A percentile compares a stretch with the other conserved stretches of the same genome.
Conservation (phyloP, 2,329 filamentous ascomycete genomes). For the Diatrype stigma region DNA sequence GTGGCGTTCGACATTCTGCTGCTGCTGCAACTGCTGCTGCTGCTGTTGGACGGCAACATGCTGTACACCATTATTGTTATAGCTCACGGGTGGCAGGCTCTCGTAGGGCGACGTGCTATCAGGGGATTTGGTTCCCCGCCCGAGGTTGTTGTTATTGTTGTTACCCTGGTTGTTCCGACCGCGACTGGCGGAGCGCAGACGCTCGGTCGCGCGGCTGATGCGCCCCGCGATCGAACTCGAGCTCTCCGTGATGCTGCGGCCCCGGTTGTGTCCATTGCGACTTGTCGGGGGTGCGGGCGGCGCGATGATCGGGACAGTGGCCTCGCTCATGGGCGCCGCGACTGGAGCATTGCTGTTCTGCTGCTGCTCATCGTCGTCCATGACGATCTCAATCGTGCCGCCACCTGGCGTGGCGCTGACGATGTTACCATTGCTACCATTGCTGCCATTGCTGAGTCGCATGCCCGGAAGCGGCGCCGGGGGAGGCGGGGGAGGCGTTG, state of each 20-base stretch:
- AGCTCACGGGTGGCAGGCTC: slow-evolving; percentile 29
- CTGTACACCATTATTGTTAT: slow-evolving; percentile 26
- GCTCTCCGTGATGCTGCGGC: slow-evolving; percentile 50
- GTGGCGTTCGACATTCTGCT: slow-evolving; percentile 24
- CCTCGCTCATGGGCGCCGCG: slow-evolving; percentile 36
- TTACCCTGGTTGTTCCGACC: slow-evolving; percentile 47
- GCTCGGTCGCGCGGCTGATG: slow-evolving; percentile 54
- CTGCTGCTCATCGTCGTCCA: slow-evolving; percentile 51
- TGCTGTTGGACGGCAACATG: slow-evolving; percentile 28
- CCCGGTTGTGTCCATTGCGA: slow-evolving; percentile 48
- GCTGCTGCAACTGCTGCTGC: slow-evolving; percentile 25
- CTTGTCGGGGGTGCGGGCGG: slow-evolving; percentile 39
- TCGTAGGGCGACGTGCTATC: slow-evolving; percentile 34
- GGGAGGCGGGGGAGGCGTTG: slow-evolving; percentile 57
- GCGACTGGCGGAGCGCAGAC: slow-evolving; percentile 57
- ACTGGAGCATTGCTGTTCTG: slow-evolving; percentile 16
- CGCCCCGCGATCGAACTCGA: slow-evolving; percentile 49
- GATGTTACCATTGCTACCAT: slow-evolving; percentile 12
- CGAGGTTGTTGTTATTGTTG: slow-evolving; percentile 24
- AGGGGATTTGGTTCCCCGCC: slow-evolving; percentile 34
- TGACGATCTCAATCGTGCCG: slow-evolving; percentile 62
- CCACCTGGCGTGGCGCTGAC: slow-evolving; percentile 40
- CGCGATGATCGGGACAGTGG: slow-evolving; percentile 40
- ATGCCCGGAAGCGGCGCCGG: slow-evolving; percentile 51
- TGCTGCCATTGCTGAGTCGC: slow-evolving; percentile 25